Evolutionary conservation across 805 yeast species (phyloP).

Genomic region (Myxozyma nipponensis): DNA sequence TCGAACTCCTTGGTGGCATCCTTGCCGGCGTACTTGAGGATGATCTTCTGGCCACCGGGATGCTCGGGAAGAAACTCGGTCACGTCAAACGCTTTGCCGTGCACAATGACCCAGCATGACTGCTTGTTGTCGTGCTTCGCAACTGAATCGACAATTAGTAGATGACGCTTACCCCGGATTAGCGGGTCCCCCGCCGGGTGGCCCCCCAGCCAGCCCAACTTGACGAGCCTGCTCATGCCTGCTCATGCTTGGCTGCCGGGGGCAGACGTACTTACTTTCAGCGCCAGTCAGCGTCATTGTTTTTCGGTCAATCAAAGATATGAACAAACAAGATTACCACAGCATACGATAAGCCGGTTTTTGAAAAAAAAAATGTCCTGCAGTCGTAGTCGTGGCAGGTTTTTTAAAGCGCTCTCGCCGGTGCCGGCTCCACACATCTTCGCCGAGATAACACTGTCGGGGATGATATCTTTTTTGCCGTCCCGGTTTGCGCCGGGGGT

Average conservation of each 20-base stretch:
- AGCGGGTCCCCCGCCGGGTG: too few relatives aligned
- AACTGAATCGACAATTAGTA: conserved; percentile 33
- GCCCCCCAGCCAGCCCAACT: too few relatives aligned
- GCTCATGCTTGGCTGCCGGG: too few relatives aligned
- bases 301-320: background rate
- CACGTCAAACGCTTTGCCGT: conserved; percentile 74
- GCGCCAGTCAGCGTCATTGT: background rate
- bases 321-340: background rate
- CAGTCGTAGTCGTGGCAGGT: too few relatives aligned
- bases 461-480: too few relatives aligned
- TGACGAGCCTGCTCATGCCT: background rate
- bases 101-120: conserved; percentile 82
- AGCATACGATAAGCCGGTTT: background rate
- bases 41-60: conserved; percentile 59
- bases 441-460: too few relatives aligned
- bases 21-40: conserved; percentile 59
- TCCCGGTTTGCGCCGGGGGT: too few relatives aligned
- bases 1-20: conserved; percentile 81
- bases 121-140: conserved; percentile 52
- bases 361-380: background rate
- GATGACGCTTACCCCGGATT: background rate
- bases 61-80: conserved; percentile 57
- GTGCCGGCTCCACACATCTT: too few relatives aligned
- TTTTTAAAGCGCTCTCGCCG: too few relatives aligned
- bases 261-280: background rate